A percentile compares a stretch with the other conserved stretches of the same genome.
Conservation (phyloP, 805 yeast species). For the Metschnikowia noctiluminum region DNA sequence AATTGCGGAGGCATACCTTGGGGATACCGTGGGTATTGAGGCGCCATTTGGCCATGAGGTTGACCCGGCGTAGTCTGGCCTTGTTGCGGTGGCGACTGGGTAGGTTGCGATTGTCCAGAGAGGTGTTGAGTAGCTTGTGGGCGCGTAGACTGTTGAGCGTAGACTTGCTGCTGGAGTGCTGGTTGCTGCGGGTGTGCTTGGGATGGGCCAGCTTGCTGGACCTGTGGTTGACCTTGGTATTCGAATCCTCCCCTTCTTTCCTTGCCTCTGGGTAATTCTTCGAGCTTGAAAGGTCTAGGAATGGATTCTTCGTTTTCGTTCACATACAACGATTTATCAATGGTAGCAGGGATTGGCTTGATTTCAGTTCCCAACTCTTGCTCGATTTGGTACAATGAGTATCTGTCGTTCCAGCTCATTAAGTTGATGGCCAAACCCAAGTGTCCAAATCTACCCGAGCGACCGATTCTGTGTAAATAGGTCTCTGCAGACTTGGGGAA, state of each 20-base stretch:
- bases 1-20: conserved; percentile 14
- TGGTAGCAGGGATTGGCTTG: conserved; percentile 92
- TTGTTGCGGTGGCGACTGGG: conserved; percentile 3
- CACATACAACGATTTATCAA: conserved; percentile 85
- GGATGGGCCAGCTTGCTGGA: conserved; percentile 4
- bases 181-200: conserved; percentile 4
- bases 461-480: conserved; percentile 95
- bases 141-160: conserved; percentile 11
- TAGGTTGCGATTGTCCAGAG: conserved; percentile 15
- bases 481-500: conserved; percentile 98
- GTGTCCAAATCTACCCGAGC: conserved; percentile 98
- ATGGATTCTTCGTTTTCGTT: conserved; percentile 71
- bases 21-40: conserved; percentile 14
- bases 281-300: conserved; percentile 87
- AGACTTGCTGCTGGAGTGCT: conserved; percentile 8
- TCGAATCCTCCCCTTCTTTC: conserved; percentile 26
- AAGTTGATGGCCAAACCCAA: conserved; percentile 95
- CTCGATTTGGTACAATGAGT: conserved; percentile 88
- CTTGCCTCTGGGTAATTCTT: conserved; percentile 49
- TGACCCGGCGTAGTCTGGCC: conserved; percentile 6
- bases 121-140: conserved; percentile 18
- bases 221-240: conserved; percentile 43
- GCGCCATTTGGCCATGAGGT: conserved; percentile 28
- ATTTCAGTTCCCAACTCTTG: conserved; percentile 97
- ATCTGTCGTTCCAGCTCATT: conserved; percentile 95